Conservation (phyloP, 441 rosid species). For the Pelargonium fulgidum region DNA sequence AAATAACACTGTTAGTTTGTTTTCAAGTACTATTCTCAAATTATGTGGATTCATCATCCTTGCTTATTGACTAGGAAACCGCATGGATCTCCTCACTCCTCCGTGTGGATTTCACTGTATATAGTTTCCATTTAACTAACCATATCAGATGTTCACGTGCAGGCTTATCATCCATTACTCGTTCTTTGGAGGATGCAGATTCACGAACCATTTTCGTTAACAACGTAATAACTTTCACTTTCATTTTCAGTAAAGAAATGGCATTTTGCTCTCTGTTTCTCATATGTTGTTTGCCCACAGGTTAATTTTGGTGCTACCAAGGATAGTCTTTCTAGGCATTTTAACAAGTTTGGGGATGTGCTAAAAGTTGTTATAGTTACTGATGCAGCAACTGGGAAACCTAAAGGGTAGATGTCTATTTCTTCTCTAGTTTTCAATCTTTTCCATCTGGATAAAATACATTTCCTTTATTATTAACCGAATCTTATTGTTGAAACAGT, state of each 20-base stretch:
- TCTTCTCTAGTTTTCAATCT: not conserved
- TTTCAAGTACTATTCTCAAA: not conserved
- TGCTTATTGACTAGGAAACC: not conserved
- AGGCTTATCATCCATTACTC: slow-evolving; percentile 54
- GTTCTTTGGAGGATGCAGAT: slow-evolving; percentile 68
- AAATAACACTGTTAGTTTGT: not conserved
- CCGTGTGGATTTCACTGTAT: not conserved
- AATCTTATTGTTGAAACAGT: slow-evolving; percentile 35
- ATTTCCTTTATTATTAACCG: not conserved
- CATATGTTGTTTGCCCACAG: slow-evolving; percentile 33
- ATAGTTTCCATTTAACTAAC: not conserved
- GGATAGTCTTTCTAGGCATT: slow-evolving; percentile 83
- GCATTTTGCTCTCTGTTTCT: slow-evolving; percentile 15
- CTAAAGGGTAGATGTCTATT: slow-evolving; percentile 53
- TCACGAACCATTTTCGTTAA: slow-evolving; percentile 77
- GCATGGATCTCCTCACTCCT: not conserved
- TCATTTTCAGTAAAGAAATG: slow-evolving; percentile 6
- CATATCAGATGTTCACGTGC: slow-evolving; percentile 21
- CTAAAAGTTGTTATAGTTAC: slow-evolving; percentile 74
- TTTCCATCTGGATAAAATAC: not conserved
- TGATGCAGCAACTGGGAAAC: slow-evolving; percentile 85
- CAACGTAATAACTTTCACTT: slow-evolving; percentile 48
- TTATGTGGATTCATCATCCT: not conserved
- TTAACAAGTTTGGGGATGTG: slow-evolving; percentile 85
- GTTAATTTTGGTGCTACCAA: slow-evolving; percentile 96